Percentiles rank a stretch among this genome's conserved stretches.
Conservation (phyloP, 2,329 filamentous ascomycete species). For the Cordyceps tenuipes region DNA sequence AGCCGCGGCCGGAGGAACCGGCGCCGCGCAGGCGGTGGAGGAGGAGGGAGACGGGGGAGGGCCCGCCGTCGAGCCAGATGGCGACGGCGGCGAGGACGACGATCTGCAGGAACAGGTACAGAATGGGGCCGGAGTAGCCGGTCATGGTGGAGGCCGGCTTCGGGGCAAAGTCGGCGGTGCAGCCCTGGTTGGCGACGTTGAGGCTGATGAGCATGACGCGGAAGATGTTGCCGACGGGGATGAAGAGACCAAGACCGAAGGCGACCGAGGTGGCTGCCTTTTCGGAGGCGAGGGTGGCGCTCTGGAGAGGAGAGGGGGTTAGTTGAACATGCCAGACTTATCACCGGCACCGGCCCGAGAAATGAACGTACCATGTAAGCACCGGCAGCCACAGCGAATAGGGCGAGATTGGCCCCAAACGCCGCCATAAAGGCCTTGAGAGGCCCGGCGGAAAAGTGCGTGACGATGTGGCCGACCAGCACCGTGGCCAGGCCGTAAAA, state of each 20-base stretch:
- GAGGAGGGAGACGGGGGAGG: neutral
- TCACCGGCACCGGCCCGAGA: no score
- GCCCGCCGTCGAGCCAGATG: constrained; percentile 67
- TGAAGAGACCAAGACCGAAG: constrained; percentile 14
- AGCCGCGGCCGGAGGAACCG: neutral
- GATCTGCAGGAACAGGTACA: constrained; percentile 67
- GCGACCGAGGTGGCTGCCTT: constrained; percentile 14
- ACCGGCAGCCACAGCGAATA: constrained; percentile 34
- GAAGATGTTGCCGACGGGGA: constrained; percentile 41
- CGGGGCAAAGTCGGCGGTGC: constrained; percentile 52
- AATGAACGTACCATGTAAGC: neutral
- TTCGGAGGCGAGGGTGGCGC: neutral
- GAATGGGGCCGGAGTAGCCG: constrained; percentile 71
- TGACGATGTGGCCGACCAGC: constrained; percentile 59
- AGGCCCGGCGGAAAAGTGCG: constrained; percentile 53
- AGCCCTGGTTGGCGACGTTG: constrained; percentile 71
- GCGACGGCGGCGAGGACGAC: constrained; percentile 60
- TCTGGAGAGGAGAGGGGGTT: neutral
- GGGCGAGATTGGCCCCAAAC: constrained; percentile 56
- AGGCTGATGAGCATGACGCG: constrained; percentile 63
- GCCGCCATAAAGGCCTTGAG: constrained; percentile 62
- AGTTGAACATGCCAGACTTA: no score
- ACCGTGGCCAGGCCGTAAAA: constrained; percentile 70
- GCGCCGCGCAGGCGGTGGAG: neutral
- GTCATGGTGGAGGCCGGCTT: constrained; percentile 59